Evolutionary conservation across 371 early-diverging fungal species (phyloP).

Genomic region (Syncephalastrum racemosum): DNA sequence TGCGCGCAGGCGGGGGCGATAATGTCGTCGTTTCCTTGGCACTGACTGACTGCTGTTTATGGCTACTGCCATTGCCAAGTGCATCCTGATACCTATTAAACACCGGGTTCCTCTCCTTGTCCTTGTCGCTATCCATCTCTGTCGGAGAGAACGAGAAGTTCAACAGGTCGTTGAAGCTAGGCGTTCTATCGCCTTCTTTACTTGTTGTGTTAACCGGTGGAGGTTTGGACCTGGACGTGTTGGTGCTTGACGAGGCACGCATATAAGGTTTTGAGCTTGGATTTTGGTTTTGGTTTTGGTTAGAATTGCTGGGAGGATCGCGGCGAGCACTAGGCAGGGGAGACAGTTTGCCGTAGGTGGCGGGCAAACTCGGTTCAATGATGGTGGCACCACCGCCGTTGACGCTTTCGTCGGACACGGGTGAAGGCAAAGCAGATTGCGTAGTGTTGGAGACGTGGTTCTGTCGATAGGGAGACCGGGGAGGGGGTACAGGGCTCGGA

Average conservation of each 20-base stretch:
- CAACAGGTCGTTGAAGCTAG: too few species aligned
- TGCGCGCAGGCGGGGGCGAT: slow-evolving; percentile 4
- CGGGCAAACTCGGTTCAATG: slow-evolving; percentile 14
- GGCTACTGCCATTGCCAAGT: not conserved
- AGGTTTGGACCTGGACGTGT: too few species aligned
- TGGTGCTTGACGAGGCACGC: too few species aligned
- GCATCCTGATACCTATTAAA: slow-evolving; percentile 15
- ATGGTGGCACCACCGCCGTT: slow-evolving; percentile 13
- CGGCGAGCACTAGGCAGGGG: slow-evolving; percentile 1
- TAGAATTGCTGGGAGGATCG: not conserved
- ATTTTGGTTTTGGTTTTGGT: too few species aligned
- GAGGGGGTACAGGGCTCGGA: slow-evolving; percentile 36
- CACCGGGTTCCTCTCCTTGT: slow-evolving; percentile 8
- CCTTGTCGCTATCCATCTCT: not conserved
- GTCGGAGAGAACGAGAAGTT: too few species aligned
- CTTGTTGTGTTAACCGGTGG: too few species aligned
- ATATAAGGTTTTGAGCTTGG: too few species aligned
- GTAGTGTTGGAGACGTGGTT: slow-evolving; percentile 8
- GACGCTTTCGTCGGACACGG: slow-evolving; percentile 4
- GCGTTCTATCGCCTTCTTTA: too few species aligned
- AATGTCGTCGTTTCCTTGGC: slow-evolving; percentile 4
- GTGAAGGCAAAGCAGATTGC: slow-evolving; percentile 1
- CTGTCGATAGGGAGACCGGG: slow-evolving; percentile 41
- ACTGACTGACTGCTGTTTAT: slow-evolving; percentile 1
- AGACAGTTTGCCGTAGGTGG: slow-evolving; percentile 8